Percentiles rank a stretch among this genome's conserved stretches.
These are phyloP conservation scores for Geotrichum citri-aurantii DNA, from an alignment of 1,139 yeast genomes.

Conservation along the genomic window DNA sequence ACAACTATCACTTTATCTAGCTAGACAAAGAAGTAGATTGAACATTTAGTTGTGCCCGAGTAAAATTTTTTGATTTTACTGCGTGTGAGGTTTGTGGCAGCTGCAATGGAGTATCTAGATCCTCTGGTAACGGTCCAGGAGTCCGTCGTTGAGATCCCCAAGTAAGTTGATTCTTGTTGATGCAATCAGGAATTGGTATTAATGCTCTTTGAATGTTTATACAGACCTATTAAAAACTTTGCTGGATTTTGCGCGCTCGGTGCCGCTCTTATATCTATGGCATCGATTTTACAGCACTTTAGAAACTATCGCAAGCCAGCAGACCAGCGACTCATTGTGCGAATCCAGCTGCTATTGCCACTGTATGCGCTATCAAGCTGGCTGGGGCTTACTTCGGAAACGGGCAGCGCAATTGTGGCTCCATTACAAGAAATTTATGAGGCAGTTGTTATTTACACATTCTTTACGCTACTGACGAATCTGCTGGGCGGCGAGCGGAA, in stretches of 20 bases:
- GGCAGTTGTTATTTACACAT: slow-evolving; percentile 92
- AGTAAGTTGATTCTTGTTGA: not conserved
- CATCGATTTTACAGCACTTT: slow-evolving; percentile 49
- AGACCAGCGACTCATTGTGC: slow-evolving; percentile 77
- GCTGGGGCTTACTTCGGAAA: slow-evolving; percentile 48
- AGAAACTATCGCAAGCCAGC: slow-evolving; percentile 79
- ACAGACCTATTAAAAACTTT: slow-evolving; percentile 11
- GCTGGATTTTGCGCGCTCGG: slow-evolving; percentile 26
- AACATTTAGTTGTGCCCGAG: not conserved
- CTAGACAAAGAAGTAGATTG: not conserved
- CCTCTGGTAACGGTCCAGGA: not conserved
- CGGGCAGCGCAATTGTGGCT: slow-evolving; percentile 50
- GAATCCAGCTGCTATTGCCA: slow-evolving; percentile 63
- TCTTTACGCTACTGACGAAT: slow-evolving; percentile 73
- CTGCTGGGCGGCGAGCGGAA: slow-evolving; percentile 89
- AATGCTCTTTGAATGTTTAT: not conserved
- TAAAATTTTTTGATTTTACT: not conserved
- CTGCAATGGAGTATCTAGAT: not conserved
- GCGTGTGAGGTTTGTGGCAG: not conserved
- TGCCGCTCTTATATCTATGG: slow-evolving; percentile 41
- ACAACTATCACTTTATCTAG: not conserved
- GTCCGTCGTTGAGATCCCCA: slow-evolving; percentile 3
- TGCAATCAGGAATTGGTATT: not conserved
- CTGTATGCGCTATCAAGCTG: slow-evolving; percentile 51
- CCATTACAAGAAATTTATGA: slow-evolving; percentile 88